A percentile compares a stretch with the other conserved stretches of the same genome.
phyloP scores from a whole-genome alignment of 352 stramenopile genomes.

The Globisporangium okanoganense region DNA sequence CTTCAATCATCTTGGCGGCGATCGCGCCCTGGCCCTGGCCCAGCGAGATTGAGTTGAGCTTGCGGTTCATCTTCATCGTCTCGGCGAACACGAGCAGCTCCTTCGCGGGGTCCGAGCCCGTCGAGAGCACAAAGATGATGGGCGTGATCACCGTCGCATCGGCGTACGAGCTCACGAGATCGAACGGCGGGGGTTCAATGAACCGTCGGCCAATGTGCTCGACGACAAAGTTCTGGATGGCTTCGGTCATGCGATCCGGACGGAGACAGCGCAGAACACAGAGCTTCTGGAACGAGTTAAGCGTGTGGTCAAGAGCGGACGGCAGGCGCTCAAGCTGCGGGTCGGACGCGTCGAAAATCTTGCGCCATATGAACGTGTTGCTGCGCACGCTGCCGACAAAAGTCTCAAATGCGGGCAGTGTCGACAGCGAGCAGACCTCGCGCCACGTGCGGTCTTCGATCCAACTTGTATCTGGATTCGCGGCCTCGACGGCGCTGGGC shows the following conservation, averaged over 20 bases:
- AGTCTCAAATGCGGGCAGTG: conserved; percentile 27
- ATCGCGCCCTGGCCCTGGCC: conserved; percentile 88
- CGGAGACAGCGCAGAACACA: conserved; percentile 52
- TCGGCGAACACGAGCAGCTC: conserved; percentile 86
- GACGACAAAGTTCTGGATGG: conserved; percentile 83
- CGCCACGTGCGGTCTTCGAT: conserved; percentile 41
- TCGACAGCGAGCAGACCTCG: conserved; percentile 35
- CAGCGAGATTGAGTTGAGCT: conserved; percentile 87
- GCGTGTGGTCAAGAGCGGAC: conserved; percentile 21
- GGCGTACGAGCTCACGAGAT: conserved; percentile 76
- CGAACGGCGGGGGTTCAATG: conserved; percentile 82
- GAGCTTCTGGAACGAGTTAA: conserved; percentile 55
- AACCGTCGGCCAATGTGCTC: conserved; percentile 73
- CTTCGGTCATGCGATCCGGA: conserved; percentile 59
- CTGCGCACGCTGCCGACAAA: conserved; percentile 21
- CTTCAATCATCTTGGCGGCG: conserved; percentile 86
- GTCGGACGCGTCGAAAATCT: conserved; percentile 42
- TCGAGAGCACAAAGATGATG: conserved; percentile 91
- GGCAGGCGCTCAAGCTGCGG: conserved; percentile 36
- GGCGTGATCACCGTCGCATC: conserved; percentile 85
- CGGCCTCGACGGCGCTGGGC: conserved; percentile 22
- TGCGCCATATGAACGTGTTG: conserved; percentile 27
- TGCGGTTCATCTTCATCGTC: conserved; percentile 80
- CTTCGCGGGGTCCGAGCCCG: conserved; percentile 85
- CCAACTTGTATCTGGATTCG: conserved; percentile 28